A percentile compares a stretch with the other conserved stretches of the same genome.
Evolutionary conservation across 768 basidiomycete genomes (phyloP).

Genomic region (Rhodotorula toruloides): DNA sequence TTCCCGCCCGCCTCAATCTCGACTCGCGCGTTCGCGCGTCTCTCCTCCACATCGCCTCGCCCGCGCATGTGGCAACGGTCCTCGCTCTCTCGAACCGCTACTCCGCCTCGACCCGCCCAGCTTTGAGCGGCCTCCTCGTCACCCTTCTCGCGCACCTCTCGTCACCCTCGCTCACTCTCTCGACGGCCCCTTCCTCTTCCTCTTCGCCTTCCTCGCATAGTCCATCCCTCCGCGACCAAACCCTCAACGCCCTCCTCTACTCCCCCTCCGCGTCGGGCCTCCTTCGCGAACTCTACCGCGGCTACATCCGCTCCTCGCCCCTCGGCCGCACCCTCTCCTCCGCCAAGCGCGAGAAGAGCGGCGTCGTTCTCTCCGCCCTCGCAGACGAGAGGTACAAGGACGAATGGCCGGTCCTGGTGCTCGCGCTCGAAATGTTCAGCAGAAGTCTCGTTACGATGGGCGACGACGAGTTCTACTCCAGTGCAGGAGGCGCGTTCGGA

Average conservation of each 20-base stretch:
- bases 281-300: slow-evolving; percentile 69
- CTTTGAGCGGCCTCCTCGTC: slow-evolving; percentile 59
- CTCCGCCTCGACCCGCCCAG: slow-evolving; percentile 52
- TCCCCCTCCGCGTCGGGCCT: slow-evolving; percentile 53
- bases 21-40: slow-evolving; percentile 3
- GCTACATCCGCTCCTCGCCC: slow-evolving; percentile 57
- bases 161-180: slow-evolving; percentile 27
- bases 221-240: slow-evolving; percentile 53
- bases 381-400: slow-evolving; percentile 51
- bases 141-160: slow-evolving; percentile 62
- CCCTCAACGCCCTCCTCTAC: slow-evolving; percentile 53
- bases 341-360: slow-evolving; percentile 8
- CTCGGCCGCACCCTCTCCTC: slow-evolving; percentile 56
- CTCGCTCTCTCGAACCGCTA: slow-evolving; percentile 55
- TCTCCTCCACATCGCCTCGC: slow-evolving; percentile 5
- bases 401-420: slow-evolving; percentile 65
- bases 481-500: not conserved
- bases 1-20: not conserved
- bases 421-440: slow-evolving; percentile 74
- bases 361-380: slow-evolving; percentile 16
- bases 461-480: slow-evolving; percentile 86
- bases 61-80: slow-evolving; percentile 14
- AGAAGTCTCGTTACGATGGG: slow-evolving; percentile 84
- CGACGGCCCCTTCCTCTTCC: too few species aligned
- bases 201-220: too few species aligned